These are phyloP conservation scores for Trypanosoma cruzi DNA, from an alignment of 208 protist genomes.

Conservation along the genomic window DNA sequence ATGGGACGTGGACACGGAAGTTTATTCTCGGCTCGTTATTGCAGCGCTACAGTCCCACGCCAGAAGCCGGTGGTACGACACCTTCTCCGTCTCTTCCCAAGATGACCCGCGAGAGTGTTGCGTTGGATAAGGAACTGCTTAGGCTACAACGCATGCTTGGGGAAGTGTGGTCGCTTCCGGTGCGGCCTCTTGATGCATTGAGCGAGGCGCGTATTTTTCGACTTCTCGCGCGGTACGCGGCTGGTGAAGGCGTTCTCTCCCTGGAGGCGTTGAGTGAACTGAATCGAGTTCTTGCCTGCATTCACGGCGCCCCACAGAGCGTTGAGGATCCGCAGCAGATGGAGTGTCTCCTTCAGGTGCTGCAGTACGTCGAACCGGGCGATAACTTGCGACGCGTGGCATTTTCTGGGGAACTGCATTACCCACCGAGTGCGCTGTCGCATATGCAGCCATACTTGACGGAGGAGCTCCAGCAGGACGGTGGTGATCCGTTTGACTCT, in stretches of 20 bases:
- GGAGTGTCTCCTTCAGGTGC: constrained; percentile 53
- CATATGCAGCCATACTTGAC: constrained; percentile 46
- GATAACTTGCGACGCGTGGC: constrained; percentile 78
- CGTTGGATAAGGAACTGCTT: constrained; percentile 52
- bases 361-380: constrained; percentile 61
- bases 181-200: constrained; percentile 54
- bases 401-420: constrained; percentile 66
- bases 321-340: constrained; percentile 59
- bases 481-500: constrained; percentile 70
- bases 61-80: background rate
- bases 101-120: constrained; percentile 3
- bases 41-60: constrained; percentile 58
- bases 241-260: constrained; percentile 60
- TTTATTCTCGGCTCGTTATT: constrained; percentile 85
- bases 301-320: constrained; percentile 47
- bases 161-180: constrained; percentile 62
- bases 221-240: constrained; percentile 76
- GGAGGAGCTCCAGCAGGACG: constrained; percentile 46
- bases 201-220: constrained; percentile 77
- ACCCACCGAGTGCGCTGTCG: constrained; percentile 64
- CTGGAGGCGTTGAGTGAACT: constrained; percentile 63
- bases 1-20: constrained; percentile 58
- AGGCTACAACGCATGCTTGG: constrained; percentile 58
- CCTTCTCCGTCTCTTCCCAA: background rate
- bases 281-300: constrained; percentile 38